Base-by-base conservation (phyloP, 768 basidiomycete genomes). In the Sarcomyxa edulis region DNA sequence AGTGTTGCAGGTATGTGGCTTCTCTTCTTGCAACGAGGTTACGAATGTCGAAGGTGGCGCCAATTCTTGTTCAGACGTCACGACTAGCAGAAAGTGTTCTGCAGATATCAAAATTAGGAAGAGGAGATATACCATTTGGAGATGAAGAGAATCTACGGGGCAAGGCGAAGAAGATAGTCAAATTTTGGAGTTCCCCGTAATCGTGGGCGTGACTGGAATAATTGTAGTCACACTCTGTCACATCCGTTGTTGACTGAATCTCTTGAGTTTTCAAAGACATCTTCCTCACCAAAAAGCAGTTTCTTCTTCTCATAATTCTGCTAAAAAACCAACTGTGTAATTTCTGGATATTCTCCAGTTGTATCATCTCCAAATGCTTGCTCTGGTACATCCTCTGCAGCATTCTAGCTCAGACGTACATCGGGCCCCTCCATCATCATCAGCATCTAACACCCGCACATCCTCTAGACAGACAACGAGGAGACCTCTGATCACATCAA, bases 341-440 rank as follows among this genome's bases (percentile, higher is more conserved):
- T n/a, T n/a, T n/a, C n/a, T n/a, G n/a, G n/a, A n/a, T n/a, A n/a
- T n/a, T n/a, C n/a, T n/a, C n/a, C n/a, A n/a, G n/a, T n/a, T n/a
- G n/a, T n/a, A n/a, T n/a, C n/a, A n/a, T n/a, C n/a, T n/a, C n/a
- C n/a, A 43, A 46, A 74, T 74, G 72, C 73, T 74, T 48, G 72
- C 72, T 42, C 65, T 74, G 40, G 71, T 71, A 48, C 63, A 68
- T 49, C 68, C 69, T 10, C 46, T 53, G 33, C 49, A 39, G 15
- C 48, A 47, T n/a, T n/a, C n/a, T 39, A 36, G 37, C 51, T 45
- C 45, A 10, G 23, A 52, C 11, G 42, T 47, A 10, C n/a, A n/a
- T n/a, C n/a, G n/a, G n/a, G 18, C 51, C 19, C 32, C 53, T 10
- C 35, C 45, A 12, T 36, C 56, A 25, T 49, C 62, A 20, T 40